phyloP scores from a whole-genome alignment of 2,329 filamentous ascomycete species.

The Aspergillus sp. region DNA sequence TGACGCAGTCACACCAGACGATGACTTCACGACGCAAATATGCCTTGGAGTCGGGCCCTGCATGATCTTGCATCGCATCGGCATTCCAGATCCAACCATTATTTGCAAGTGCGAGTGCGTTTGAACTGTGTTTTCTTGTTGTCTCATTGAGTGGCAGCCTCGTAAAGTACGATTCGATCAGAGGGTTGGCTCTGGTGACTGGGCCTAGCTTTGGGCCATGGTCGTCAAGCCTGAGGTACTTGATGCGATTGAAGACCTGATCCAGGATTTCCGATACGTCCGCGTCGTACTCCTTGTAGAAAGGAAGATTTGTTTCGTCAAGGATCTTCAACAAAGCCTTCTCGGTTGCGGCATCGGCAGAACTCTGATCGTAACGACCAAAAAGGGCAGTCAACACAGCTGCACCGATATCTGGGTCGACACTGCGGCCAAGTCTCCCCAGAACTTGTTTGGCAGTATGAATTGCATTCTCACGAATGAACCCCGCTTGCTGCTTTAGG shows the following conservation, averaged over 20 bases:
- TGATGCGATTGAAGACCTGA: conserved; percentile 87
- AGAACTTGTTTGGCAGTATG: conserved; percentile 64
- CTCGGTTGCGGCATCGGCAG: conserved; percentile 40
- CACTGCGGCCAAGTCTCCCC: conserved; percentile 62
- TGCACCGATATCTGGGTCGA: conserved; percentile 62
- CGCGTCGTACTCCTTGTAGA: conserved; percentile 84
- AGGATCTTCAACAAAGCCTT: conserved; percentile 52
- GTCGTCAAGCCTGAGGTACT: conserved; percentile 87
- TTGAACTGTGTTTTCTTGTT: conserved; percentile 65
- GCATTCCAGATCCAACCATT: conserved; percentile 99
- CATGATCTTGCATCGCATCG: conserved; percentile 87
- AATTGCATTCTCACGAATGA: conserved; percentile 60
- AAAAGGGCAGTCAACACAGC: conserved; percentile 58
- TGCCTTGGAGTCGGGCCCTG: conserved; percentile 78
- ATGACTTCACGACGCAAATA: conserved; percentile 95
- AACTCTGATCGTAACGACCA: conserved; percentile 53
- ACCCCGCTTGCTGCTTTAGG: conserved; percentile 48
- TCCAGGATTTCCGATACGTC: conserved; percentile 77
- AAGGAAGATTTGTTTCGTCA: conserved; percentile 74
- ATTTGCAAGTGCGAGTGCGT: conserved; percentile 75
- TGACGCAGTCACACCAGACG: conserved; percentile 97
- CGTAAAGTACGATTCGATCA: conserved; percentile 94
- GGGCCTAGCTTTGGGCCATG: conserved; percentile 79
- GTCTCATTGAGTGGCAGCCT: conserved; percentile 68
- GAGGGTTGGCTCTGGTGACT: conserved; percentile 64